A percentile compares a stretch with the other conserved stretches of the same genome.
Conservation (phyloP, 768 basidiomycete species). For the Lentinus tigrinus region DNA sequence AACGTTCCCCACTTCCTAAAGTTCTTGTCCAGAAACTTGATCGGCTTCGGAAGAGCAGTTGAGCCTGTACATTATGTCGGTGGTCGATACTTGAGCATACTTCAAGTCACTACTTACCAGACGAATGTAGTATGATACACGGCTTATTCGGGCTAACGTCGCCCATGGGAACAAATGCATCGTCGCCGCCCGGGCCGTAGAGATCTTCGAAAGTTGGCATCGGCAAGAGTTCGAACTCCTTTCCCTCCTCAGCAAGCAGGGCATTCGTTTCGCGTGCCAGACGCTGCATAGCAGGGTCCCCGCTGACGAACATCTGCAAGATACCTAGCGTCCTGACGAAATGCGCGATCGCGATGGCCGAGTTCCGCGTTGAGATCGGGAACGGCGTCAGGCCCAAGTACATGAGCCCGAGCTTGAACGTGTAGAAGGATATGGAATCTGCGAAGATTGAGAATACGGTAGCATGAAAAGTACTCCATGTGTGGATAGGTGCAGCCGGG, state of each 20-base stretch:
- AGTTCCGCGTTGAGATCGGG: constrained; percentile 37
- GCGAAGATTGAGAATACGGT: background rate
- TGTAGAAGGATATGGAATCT: constrained; percentile 28
- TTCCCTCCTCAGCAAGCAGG: constrained; percentile 11
- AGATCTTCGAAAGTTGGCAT: constrained; percentile 26
- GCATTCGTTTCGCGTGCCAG: constrained; percentile 21
- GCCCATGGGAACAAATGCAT: constrained; percentile 9
- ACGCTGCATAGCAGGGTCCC: constrained; percentile 22
- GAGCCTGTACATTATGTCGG: constrained; percentile 6
- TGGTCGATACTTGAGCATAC: too few relatives aligned
- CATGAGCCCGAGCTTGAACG: constrained; percentile 21
- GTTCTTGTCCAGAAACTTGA: constrained; percentile 16
- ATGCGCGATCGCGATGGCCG: constrained; percentile 32
- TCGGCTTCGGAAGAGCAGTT: constrained; percentile 22
- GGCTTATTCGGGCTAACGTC: constrained; percentile 9
- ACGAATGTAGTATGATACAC: constrained; percentile 16
- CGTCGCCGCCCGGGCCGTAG: constrained; percentile 14
- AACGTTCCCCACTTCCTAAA: constrained; percentile 17
- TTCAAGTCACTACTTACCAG: too few relatives aligned
- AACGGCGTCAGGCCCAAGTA: constrained; percentile 29
- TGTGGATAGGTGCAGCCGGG: background rate
- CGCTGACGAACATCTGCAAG: constrained; percentile 26
- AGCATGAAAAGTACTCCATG: background rate
- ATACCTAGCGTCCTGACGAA: constrained; percentile 29
- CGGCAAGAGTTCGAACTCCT: constrained; percentile 11